Percentiles rank a stretch among this genome's conserved stretches.
Conservation (phyloP, 2,329 filamentous ascomycete species). For the Ophiosphaerella herpotricha region DNA sequence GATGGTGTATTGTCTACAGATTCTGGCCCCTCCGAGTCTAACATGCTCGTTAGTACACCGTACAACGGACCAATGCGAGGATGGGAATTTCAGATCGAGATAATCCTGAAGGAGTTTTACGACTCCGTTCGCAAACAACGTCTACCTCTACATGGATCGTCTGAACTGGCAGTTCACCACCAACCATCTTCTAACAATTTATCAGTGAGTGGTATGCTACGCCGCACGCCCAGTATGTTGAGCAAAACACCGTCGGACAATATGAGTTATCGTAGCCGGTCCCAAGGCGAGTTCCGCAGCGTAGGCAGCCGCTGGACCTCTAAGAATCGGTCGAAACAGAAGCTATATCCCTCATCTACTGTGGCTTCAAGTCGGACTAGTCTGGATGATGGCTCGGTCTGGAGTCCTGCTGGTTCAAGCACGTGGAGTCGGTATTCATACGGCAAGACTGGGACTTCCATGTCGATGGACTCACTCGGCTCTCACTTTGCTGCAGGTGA, state of each 20-base stretch:
- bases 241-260: slow-evolving; percentile 92
- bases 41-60: slow-evolving; percentile 75
- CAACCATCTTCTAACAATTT: slow-evolving; percentile 63
- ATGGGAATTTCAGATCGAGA: slow-evolving; percentile 89
- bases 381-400: slow-evolving; percentile 88
- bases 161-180: slow-evolving; percentile 54
- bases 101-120: slow-evolving; percentile 91
- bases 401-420: slow-evolving; percentile 89
- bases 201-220: slow-evolving; percentile 73
- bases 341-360: slow-evolving; percentile 75
- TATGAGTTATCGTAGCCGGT: slow-evolving; percentile 72
- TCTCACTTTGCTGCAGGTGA: slow-evolving; percentile 76
- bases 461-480: slow-evolving; percentile 89
- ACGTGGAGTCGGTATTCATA: slow-evolving; percentile 95
- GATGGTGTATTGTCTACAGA: slow-evolving; percentile 43
- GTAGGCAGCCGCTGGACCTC: slow-evolving; percentile 76
- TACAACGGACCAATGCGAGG: slow-evolving; percentile 75
- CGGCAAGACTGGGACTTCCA: slow-evolving; percentile 85
- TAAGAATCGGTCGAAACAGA: slow-evolving; percentile 81
- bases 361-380: slow-evolving; percentile 92
- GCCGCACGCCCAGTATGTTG: slow-evolving; percentile 85
- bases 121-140: slow-evolving; percentile 83
- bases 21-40: slow-evolving; percentile 59
- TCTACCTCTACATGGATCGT: slow-evolving; percentile 81
- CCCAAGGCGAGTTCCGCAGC: slow-evolving; percentile 64